A percentile compares a stretch with the other conserved stretches of the same genome.
These are phyloP conservation scores for Paramecium biaurelia DNA, from an alignment of 73 alveolate genomes.

Conservation along the genomic window DNA sequence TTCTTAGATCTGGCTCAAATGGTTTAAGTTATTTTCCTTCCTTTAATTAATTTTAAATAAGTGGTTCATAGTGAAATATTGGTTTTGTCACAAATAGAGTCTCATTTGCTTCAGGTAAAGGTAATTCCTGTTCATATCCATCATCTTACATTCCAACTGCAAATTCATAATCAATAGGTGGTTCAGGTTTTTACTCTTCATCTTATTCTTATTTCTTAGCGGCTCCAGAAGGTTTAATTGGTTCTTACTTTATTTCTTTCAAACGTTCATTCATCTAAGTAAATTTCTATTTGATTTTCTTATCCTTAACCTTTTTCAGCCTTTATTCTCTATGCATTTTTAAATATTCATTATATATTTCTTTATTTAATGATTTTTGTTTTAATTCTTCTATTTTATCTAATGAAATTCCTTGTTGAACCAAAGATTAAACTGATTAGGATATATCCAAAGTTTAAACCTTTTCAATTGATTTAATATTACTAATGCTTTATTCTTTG, in stretches of 20 bases:
- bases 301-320: slow-evolving; percentile 70
- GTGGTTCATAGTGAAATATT: slow-evolving; percentile 81
- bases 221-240: slow-evolving; percentile 61
- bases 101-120: slow-evolving; percentile 78
- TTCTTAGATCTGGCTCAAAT: slow-evolving; percentile 70
- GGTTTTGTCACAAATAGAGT: slow-evolving; percentile 82
- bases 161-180: slow-evolving; percentile 66
- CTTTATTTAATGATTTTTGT: slow-evolving; percentile 43
- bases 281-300: slow-evolving; percentile 67
- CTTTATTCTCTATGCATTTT: slow-evolving; percentile 68
- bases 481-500: neutral
- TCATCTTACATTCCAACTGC: slow-evolving; percentile 63
- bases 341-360: slow-evolving; percentile 73
- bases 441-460: slow-evolving; percentile 43
- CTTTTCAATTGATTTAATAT: slow-evolving; percentile 34
- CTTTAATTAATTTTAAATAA: slow-evolving; percentile 22
- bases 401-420: slow-evolving; percentile 25
- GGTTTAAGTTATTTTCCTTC: slow-evolving; percentile 43
- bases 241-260: slow-evolving; percentile 79
- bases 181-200: slow-evolving; percentile 47
- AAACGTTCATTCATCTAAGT: slow-evolving; percentile 69
- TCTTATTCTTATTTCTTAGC: slow-evolving; percentile 64
- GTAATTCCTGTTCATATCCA: slow-evolving; percentile 31
- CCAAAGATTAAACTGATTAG: slow-evolving; percentile 10
- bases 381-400: slow-evolving; percentile 77